These are phyloP conservation scores for Conoideocrella luteorostrata DNA, from an alignment of 2,329 filamentous ascomycete genomes.

Conservation along the genomic window DNA sequence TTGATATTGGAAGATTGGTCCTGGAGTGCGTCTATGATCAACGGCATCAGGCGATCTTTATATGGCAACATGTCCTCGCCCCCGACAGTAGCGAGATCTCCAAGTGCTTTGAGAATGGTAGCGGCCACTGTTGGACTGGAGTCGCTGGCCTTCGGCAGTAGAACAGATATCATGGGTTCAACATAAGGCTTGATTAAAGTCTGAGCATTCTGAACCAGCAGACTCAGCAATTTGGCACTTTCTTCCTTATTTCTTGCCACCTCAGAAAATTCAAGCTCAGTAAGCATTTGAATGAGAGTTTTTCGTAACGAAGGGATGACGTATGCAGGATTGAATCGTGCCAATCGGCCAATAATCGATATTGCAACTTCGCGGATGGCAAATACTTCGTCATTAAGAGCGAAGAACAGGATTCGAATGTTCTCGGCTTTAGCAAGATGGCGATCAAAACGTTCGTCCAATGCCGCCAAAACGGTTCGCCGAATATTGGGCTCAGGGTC, in stretches of 20 bases:
- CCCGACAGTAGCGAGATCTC: conserved; percentile 87
- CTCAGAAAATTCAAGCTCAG: conserved; percentile 93
- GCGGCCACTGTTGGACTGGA: conserved; percentile 81
- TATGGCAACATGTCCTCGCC: conserved; percentile 91
- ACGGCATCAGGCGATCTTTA: conserved; percentile 86
- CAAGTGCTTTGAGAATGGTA: conserved; percentile 90
- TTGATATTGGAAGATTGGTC: conserved; percentile 88
- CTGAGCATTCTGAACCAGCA: conserved; percentile 89
- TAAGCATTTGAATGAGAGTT: conserved; percentile 90
- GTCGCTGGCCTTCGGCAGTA: conserved; percentile 90
- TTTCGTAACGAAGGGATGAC: conserved; percentile 94
- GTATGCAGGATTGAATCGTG: conserved; percentile 88
- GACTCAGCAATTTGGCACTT: conserved; percentile 84
- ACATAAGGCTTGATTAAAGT: conserved; percentile 94
- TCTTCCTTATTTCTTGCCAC: conserved; percentile 93
- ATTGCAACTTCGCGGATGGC: conserved; percentile 90
- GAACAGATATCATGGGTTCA: conserved; percentile 87
- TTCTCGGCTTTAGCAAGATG: conserved; percentile 98
- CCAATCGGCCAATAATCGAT: conserved; percentile 89
- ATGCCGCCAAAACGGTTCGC: conserved; percentile 76
- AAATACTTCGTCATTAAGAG: conserved; percentile 91
- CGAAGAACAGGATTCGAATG: conserved; percentile 89
- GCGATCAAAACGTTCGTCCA: conserved; percentile 90
- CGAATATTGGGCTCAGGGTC: conserved; percentile 87
- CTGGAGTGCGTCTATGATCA: conserved; percentile 89